Evolutionary conservation across 73 alveolate species (phyloP).

Genomic region (Breviolum minutum): DNA sequence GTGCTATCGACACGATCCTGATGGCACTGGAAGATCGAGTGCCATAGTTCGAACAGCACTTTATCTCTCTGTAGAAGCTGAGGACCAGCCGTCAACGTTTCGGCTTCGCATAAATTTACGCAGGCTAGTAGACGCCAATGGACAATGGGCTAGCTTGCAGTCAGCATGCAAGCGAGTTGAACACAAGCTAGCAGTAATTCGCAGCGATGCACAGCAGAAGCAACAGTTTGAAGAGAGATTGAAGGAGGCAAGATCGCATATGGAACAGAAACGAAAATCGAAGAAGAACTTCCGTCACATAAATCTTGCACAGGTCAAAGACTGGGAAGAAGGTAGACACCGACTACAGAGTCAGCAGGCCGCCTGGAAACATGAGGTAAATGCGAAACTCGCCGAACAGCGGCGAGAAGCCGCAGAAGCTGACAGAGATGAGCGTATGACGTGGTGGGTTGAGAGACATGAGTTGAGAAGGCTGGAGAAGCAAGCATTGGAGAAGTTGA

Average conservation of each 20-base stretch:
- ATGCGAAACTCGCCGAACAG: not conserved
- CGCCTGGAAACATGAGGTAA: not conserved
- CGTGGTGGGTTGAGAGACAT: conserved; percentile 42
- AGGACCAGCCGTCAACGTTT: not conserved
- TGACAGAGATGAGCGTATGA: conserved; percentile 26
- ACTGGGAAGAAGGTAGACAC: not conserved
- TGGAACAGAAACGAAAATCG: not conserved
- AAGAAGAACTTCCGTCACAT: conserved; percentile 1
- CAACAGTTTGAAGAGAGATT: not conserved
- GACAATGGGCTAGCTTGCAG: conserved; percentile 30
- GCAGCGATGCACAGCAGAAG: not conserved
- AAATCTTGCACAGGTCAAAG: not conserved
- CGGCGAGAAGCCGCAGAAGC: conserved; percentile 11
- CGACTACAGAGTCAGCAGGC: not conserved
- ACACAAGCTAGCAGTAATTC: conserved; percentile 38
- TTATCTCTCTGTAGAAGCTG: not conserved
- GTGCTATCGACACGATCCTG: conserved; percentile 60
- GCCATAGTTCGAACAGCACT: not conserved
- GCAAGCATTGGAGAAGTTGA: not conserved
- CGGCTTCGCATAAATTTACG: not conserved
- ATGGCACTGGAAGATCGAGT: not conserved
- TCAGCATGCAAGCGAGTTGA: conserved; percentile 65
- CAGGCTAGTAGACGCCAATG: not conserved
- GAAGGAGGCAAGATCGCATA: conserved; percentile 22
- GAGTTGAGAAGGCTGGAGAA: conserved; percentile 13